Percentiles rank a stretch among this genome's conserved stretches.
phyloP scores from a whole-genome alignment of 768 basidiomycete genomes.

The Leucosporidium creatinivorum region DNA sequence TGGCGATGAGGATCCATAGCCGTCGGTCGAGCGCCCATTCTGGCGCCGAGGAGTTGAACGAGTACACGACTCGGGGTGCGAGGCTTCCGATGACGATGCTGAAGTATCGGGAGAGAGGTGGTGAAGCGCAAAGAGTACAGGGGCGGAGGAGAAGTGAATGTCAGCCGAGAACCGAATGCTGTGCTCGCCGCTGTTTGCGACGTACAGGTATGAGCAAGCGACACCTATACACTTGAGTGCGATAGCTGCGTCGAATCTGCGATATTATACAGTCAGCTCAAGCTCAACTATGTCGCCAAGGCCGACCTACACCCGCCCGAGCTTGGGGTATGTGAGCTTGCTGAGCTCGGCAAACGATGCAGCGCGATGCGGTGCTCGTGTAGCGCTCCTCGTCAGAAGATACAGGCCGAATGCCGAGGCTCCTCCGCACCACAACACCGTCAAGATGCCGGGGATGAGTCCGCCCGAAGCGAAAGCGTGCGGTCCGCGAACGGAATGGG shows the following conservation, averaged over 20 bases:
- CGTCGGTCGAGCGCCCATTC: slow-evolving; percentile 48
- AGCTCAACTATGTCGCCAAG: neutral
- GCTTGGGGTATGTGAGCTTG: slow-evolving; percentile 75
- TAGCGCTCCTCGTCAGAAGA: slow-evolving; percentile 75
- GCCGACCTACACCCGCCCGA: slow-evolving; percentile 20
- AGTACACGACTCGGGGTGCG: slow-evolving; percentile 75
- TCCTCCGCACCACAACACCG: slow-evolving; percentile 70
- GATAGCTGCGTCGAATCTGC: slow-evolving; percentile 76
- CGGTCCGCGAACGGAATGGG: slow-evolving; percentile 14
- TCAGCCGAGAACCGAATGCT: slow-evolving; percentile 8
- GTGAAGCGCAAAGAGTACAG: slow-evolving; percentile 49
- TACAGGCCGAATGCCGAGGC: slow-evolving; percentile 81
- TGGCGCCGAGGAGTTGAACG: slow-evolving; percentile 29
- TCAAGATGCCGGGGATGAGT: slow-evolving; percentile 78
- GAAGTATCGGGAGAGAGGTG: slow-evolving; percentile 40
- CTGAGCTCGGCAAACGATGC: slow-evolving; percentile 78
- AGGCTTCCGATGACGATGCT: slow-evolving; percentile 81
- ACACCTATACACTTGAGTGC: slow-evolving; percentile 97
- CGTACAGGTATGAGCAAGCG: slow-evolving; percentile 63
- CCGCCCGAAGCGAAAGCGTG: slow-evolving; percentile 82
- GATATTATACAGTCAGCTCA: slow-evolving; percentile 33
- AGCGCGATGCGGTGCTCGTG: slow-evolving; percentile 61
- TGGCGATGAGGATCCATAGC: slow-evolving; percentile 53
- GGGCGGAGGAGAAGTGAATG: neutral
- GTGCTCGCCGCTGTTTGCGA: slow-evolving; percentile 10